Evolutionary conservation across 352 stramenopile species (phyloP), one percentile per base, ranked within the genome.

Genomic region (Globisporangium cederbergense): DNA sequence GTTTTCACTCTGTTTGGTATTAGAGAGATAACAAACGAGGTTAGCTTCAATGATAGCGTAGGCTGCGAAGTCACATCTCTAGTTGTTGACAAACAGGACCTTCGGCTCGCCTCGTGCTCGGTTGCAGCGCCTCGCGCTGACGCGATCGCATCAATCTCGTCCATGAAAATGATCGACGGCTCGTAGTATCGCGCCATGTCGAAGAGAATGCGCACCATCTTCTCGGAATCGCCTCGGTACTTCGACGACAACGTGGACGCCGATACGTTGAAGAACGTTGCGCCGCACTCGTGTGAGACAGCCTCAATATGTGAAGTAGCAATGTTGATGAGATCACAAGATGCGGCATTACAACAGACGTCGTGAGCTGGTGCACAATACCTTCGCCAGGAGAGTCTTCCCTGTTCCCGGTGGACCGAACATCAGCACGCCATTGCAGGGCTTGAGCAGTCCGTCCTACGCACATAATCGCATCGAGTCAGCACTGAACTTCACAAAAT

Each of bases 121-220:
- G 22, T 78, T 79, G 42, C 76, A 76, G 25, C 87, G 77, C 64
- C 86, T 75, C n/a, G 81, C 73, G 1, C 79, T 83, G 7, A 94
- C 93, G 85, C 87, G 43, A 98, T 96, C 1, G 96, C 91, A 65
- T 99, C 97, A 56, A 99, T 98, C 72, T 99, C 97, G 68, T 99
- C 97, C 78, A 99, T 97, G 71, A 99, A 99, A 49, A 99, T 98
- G 59, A 97, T 99, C 13, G 89, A 97, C 10, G 97, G 97, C n/a
- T 95, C 87, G 73, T 99, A 98, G 73, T 98, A 98, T 14, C 96
- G 86, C 16, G 97, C 97, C 86, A 99, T 98, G 45, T 99, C 96
- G 66, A 99, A 99, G 14, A 99, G 78, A 25, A 99, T 97, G 49
- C 95, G 88, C 47, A 99, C 95, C 66, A 99, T 90, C 62, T 98